Conservation (phyloP, 2,329 filamentous ascomycete genomes). For the Epichloe baconii region DNA sequence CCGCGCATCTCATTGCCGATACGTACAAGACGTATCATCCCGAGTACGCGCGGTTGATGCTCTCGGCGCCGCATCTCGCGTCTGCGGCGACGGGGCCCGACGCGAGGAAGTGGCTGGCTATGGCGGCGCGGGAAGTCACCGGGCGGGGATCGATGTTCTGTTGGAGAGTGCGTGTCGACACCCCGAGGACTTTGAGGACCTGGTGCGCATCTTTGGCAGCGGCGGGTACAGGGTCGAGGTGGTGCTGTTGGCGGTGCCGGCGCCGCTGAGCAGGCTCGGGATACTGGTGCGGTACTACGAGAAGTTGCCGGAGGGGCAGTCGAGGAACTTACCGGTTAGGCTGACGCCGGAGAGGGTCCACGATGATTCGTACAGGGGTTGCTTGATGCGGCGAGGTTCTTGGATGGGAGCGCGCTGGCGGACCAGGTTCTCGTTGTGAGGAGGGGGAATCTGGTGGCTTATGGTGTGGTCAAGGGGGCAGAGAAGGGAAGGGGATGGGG, state of each 20-base stretch:
- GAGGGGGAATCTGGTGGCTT: conserved; percentile 24
- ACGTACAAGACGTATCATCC: conserved; percentile 37
- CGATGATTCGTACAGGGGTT: conserved; percentile 31
- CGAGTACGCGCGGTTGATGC: conserved; percentile 20
- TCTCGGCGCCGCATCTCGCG: conserved; percentile 20
- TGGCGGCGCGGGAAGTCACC: conserved; percentile 23
- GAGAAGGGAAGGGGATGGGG: not conserved
- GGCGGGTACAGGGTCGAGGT: conserved; percentile 26
- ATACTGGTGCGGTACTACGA: conserved; percentile 27
- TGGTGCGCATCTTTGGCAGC: conserved; percentile 21
- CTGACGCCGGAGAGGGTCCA: conserved; percentile 32
- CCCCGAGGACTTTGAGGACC: conserved; percentile 25
- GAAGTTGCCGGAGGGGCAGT: conserved; percentile 21
- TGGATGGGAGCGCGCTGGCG: conserved; percentile 19
- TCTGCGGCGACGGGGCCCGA: conserved; percentile 26
- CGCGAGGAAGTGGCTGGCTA: conserved; percentile 30
- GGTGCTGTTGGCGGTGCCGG: conserved; percentile 29
- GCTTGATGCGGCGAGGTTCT: conserved; percentile 21
- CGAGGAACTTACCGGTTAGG: conserved; percentile 22
- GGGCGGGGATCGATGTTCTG: conserved; percentile 22
- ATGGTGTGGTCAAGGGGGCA: conserved; percentile 7
- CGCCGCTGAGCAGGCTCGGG: conserved; percentile 27
- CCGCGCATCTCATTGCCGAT: conserved; percentile 33
- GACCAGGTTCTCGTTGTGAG: conserved; percentile 27
- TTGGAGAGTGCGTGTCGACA: conserved; percentile 33